Evolutionary conservation across 2,329 filamentous ascomycete species (phyloP).

Genomic region (Fusarium phyllophilum): DNA sequence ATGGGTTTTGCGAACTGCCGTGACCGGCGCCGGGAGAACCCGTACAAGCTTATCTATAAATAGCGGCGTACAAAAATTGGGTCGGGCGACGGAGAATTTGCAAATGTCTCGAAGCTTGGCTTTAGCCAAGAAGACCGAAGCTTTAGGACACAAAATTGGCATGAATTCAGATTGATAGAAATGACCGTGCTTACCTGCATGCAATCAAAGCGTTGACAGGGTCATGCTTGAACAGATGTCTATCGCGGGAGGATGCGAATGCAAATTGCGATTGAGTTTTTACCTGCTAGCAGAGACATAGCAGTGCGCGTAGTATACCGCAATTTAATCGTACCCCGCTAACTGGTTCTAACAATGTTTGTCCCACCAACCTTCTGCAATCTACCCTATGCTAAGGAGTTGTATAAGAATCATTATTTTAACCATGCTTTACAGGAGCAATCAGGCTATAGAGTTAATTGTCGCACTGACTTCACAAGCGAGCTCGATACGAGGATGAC

Average conservation of each 20-base stretch:
- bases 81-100: background rate
- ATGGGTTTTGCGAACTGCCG: too few species aligned
- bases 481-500: background rate
- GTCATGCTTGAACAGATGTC: accelerated
- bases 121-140: background rate
- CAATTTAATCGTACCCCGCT: accelerated
- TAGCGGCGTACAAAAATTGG: background rate
- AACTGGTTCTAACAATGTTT: accelerated
- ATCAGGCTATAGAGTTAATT: background rate
- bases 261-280: accelerated
- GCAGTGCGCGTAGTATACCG: accelerated
- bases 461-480: background rate
- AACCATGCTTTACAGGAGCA: accelerated
- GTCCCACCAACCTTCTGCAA: accelerated
- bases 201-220: accelerated
- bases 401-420: accelerated
- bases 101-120: background rate
- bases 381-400: accelerated
- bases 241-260: accelerated
- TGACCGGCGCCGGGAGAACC: background rate
- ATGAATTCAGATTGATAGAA: accelerated
- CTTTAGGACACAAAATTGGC: too few species aligned
- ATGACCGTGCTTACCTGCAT: accelerated
- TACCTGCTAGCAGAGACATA: accelerated
- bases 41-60: background rate